Conservation (phyloP, 805 yeast genomes). For the Sungouiella blattae region DNA sequence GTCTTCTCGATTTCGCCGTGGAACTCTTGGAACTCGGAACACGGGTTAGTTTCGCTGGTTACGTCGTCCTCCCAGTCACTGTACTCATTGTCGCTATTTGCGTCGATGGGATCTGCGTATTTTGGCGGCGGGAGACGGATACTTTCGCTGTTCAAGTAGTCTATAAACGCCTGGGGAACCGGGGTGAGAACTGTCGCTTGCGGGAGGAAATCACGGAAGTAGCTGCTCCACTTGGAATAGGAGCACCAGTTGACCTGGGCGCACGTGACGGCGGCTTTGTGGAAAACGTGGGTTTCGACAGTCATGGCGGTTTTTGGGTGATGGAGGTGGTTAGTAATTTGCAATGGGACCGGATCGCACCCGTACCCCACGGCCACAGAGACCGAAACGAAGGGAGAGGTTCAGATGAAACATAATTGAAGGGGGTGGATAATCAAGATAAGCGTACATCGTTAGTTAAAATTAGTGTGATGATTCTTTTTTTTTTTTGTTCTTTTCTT, state of each 20-base stretch:
- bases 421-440: too few relatives aligned
- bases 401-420: too few relatives aligned
- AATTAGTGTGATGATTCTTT: too few relatives aligned
- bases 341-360: too few relatives aligned
- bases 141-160: slow-evolving; percentile 26
- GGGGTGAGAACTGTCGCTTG: slow-evolving; percentile 27
- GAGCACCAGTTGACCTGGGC: slow-evolving; percentile 31
- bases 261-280: slow-evolving; percentile 21
- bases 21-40: slow-evolving; percentile 48
- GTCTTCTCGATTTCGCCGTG: slow-evolving; percentile 49
- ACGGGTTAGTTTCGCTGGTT: slow-evolving; percentile 12
- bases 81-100: slow-evolving; percentile 59
- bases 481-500: too few relatives aligned
- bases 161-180: slow-evolving; percentile 31
- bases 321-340: too few relatives aligned
- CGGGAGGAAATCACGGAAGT: slow-evolving; percentile 18
- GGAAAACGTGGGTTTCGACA: slow-evolving; percentile 24
- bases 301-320: slow-evolving; percentile 7
- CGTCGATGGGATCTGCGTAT: slow-evolving; percentile 10
- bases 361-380: neutral
- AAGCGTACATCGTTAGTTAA: too few relatives aligned
- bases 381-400: too few relatives aligned
- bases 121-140: slow-evolving; percentile 14
- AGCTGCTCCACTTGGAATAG: slow-evolving; percentile 33
- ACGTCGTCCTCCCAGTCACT: slow-evolving; percentile 63